Base-by-base conservation (phyloP, 208 protist species). In the Leishmania turanica region DNA sequence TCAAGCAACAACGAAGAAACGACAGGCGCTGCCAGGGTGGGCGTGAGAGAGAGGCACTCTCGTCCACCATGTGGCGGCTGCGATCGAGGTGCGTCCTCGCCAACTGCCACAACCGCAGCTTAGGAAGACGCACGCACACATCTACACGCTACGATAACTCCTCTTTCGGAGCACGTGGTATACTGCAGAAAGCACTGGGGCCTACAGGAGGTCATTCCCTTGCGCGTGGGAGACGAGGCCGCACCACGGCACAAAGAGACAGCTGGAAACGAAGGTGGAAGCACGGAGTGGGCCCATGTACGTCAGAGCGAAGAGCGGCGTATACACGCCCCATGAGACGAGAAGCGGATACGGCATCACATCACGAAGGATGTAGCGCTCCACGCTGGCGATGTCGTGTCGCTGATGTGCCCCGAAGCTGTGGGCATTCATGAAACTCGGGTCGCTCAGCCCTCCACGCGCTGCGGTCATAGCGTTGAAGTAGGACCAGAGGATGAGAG, bases 281-380 rank as follows among this genome's bases (percentile, higher is more conserved):
- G 84, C 81, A 45, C 85, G 84, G 27, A 78, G 85, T 47, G 78
- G 81, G 0, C 88, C 86, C 13, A 84, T 54, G 79, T 92, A 97
- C 6, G 69, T 72, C 7, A 90, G 75, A 0, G 89, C 54, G 47
- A 86, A 91, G 1, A 93, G 75, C 24, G 93, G 93, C 11, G 82
- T 77, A 78, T 87, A 92, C 24, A 92, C 88, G n/a, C 73, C 83
- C 93, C 93, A 97, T 31, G 93, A 96, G 4, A 85, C 83, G 15
- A 97, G 62, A 51, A 97, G 75, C 40, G 91, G 85, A 21, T 84
- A 82, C n/a, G 93, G 93, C 85, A 97, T 87, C 51, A 90, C 91
- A n/a, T 89, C 78, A 27, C 78, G 75, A 11, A 92, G 13, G 66
- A 97, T 93, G 72, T 90, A 86, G 40, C 62, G 70, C 72, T 95